A percentile compares a stretch with the other conserved stretches of the same genome.
Conservation (phyloP, 2,329 filamentous ascomycete genomes). For the Aspergillus flavus region DNA sequence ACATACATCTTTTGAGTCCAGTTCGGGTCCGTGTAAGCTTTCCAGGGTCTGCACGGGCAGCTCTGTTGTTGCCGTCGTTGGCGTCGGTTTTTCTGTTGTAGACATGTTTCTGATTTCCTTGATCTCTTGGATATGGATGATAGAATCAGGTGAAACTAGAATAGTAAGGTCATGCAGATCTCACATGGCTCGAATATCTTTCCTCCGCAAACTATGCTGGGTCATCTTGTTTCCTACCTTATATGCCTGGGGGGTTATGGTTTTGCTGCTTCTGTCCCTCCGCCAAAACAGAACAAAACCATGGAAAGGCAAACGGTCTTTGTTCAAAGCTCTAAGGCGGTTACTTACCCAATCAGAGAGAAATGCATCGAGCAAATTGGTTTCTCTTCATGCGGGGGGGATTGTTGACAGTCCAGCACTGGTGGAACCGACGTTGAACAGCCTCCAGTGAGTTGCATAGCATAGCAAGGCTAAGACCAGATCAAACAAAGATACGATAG, state of each 20-base stretch:
- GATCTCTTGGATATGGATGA: background rate
- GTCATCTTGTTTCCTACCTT: background rate
- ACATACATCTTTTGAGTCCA: background rate
- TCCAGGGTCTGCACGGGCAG: background rate
- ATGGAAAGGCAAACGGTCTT: background rate
- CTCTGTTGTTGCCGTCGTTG: background rate
- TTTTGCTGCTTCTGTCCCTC: background rate
- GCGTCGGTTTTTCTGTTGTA: background rate
- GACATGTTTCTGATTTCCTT: background rate
- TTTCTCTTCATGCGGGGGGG: background rate
- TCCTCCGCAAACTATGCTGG: background rate
- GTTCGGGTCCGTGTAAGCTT: background rate
- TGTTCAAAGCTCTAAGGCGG: background rate
- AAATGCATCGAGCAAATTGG: background rate
- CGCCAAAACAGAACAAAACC: background rate
- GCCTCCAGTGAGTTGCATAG: background rate
- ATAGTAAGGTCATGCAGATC: background rate
- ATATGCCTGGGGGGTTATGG: background rate
- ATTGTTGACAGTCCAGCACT: background rate
- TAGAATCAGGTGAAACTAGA: background rate
- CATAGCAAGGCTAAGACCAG: background rate
- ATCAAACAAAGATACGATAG: background rate
- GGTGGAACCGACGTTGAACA: background rate
- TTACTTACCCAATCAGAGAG: background rate
- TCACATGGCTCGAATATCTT: background rate